Base-by-base conservation (phyloP, 805 yeast genomes). In the Saccharomycodes ludwigii region DNA sequence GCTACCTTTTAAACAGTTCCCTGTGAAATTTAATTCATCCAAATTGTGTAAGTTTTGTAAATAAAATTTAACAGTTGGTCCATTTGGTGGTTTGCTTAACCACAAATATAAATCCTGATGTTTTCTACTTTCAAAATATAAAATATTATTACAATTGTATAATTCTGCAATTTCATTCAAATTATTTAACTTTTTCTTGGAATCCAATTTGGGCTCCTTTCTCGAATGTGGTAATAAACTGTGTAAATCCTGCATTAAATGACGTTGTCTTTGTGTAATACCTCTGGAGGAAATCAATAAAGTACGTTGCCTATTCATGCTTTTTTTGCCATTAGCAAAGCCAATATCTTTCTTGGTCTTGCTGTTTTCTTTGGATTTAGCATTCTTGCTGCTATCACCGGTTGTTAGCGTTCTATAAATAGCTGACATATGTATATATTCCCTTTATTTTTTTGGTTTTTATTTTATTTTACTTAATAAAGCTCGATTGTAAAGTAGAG, bases 41-140 rank as follows among this genome's bases (percentile, higher is more conserved):
- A 85, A 73, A 21, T 97, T 91, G 58, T 91, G 97, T 60, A 91
- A 66, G 59, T 91, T 91, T 60, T 88, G 95, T 37, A 91, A 70
- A 53, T 79, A 91, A 57, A 91, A 88, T 59, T 91, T 91, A 48
- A 82, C 63, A 16, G 96, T 88, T 37, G 98, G 98, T 1, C 98
- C 98, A 54, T 91, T 88, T 26, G 98, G 98, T 18, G 97, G 91
- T 59, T 91, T 88, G 21, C 95, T 73, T 41, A 91, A 56, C 95
- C 96, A 91, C 56, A 91, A 58, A 56, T 91, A 91, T 49, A 91
- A 71, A 60, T 91, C 98, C 57, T 76, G 81, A 59, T 88, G 96
- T 59, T 91, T 91, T 63, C 97, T 77, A 34, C 94, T 83, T 59
- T 91, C 98, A 54, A 91, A 91, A 55, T 80, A 91, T 54, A 85